A percentile compares a stretch with the other conserved stretches of the same genome.
phyloP scores from a whole-genome alignment of 768 basidiomycete genomes.

The Lenzites betulinus region DNA sequence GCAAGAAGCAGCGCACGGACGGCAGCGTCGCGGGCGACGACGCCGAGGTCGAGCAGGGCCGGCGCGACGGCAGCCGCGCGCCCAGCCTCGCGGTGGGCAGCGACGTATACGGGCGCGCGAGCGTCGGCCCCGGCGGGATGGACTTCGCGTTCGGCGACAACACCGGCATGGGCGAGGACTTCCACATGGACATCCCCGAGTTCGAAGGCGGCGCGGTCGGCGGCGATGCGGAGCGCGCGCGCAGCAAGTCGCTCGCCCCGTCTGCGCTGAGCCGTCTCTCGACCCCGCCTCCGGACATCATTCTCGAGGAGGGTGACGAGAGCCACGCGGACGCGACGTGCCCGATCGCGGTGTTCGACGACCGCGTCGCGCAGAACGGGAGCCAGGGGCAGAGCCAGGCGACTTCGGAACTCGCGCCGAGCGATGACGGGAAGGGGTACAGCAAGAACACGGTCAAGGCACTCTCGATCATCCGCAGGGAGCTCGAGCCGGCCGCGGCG shows the following conservation, averaged over 20 bases:
- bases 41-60: slow-evolving; percentile 71
- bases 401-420: slow-evolving; percentile 32
- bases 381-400: slow-evolving; percentile 54
- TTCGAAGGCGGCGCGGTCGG: slow-evolving; percentile 42
- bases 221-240: slow-evolving; percentile 38
- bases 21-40: slow-evolving; percentile 45
- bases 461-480: slow-evolving; percentile 69
- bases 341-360: slow-evolving; percentile 82
- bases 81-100: slow-evolving; percentile 61
- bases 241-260: slow-evolving; percentile 50
- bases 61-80: slow-evolving; percentile 66
- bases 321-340: slow-evolving; percentile 70
- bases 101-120: slow-evolving; percentile 55
- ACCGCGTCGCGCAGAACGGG: slow-evolving; percentile 49
- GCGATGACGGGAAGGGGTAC: slow-evolving; percentile 70
- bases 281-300: slow-evolving; percentile 59
- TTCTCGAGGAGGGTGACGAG: slow-evolving; percentile 61
- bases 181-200: slow-evolving; percentile 68
- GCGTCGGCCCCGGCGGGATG: slow-evolving; percentile 53
- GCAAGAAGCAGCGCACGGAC: slow-evolving; percentile 61
- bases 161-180: slow-evolving; percentile 57
- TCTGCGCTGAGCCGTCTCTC: slow-evolving; percentile 63
- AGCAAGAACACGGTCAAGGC: slow-evolving; percentile 91
- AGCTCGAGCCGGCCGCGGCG: slow-evolving; percentile 60
- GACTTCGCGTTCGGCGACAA: slow-evolving; percentile 63